Base-by-base conservation (phyloP, 352 stramenopile species). In the Aphanomyces euteiches region DNA sequence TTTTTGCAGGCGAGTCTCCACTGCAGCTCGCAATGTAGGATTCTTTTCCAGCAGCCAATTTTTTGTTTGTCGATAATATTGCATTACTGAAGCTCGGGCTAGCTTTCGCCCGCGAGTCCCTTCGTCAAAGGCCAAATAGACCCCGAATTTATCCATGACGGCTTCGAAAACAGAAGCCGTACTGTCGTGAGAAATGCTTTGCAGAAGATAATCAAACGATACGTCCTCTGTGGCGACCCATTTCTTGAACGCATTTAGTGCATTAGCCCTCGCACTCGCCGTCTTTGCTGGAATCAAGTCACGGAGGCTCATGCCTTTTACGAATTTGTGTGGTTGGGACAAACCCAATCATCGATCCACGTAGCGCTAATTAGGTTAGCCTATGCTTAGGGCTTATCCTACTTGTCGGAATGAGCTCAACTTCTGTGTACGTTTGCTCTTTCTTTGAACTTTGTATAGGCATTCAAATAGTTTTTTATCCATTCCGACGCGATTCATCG, bases 251-350 rank as follows among this genome's bases (percentile, higher is more conserved):
- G 45, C 45, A 19, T 53, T 53, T 19, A 53, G 45, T 15, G 45
- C 45, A 53, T 53, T 53, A 19, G 45, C 45, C 45, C 45, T 53
- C 45, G 45, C 45, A 19, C 45, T 53, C 13, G 45, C 45, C 13
- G 45, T 53, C 45, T 53, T 53, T 2, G 45, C 45, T n/a, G 45
- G 45, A n/a, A 53, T 53, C 45, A 53, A 53, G 45, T 53, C n/a
- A 19, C 45, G 45, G 13, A 53, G n/a, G 45, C 45, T 53, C 45
- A 53, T 53, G 45, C 13, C 45, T 15, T 19, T 15, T 15, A 1
- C 45, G 45, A 53, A 53, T n/a, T 15, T n/a, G 13, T 15, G 13
- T n/a, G 45, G 13, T 53, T 53, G 13, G 45, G n/a, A 19, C n/a
- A 19, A 19, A 19, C n/a, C 45, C 13, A 15, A 53, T 53, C n/a